phyloP scores from a whole-genome alignment of 768 basidiomycete species.

The Aureoboletus auriporus region DNA sequence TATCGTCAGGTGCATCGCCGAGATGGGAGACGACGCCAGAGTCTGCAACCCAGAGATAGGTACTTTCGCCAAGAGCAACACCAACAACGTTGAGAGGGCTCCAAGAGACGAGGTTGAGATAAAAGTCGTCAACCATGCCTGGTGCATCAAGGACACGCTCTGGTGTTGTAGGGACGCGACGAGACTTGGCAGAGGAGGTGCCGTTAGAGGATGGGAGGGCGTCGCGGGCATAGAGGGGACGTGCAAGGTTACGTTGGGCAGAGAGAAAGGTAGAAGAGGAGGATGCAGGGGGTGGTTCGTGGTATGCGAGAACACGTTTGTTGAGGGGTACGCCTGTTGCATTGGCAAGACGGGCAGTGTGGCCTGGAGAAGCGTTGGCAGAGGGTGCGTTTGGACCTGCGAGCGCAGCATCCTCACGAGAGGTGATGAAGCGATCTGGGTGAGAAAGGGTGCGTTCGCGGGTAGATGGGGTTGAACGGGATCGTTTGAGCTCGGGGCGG shows the following conservation, averaged over 20 bases:
- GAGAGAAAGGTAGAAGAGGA: conserved; percentile 73
- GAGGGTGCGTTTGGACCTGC: conserved; percentile 44
- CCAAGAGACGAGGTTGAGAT: conserved; percentile 93
- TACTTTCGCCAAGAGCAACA: conserved; percentile 81
- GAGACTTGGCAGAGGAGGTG: conserved; percentile 60
- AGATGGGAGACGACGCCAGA: conserved; percentile 79
- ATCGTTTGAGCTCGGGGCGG: conserved; percentile 60
- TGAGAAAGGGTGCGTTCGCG: conserved; percentile 32
- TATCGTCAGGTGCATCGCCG: conserved; percentile 69
- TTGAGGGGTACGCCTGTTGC: conserved; percentile 75
- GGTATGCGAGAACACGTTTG: conserved; percentile 83
- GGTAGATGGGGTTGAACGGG: conserved; percentile 67
- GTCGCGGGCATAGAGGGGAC: conserved; percentile 70
- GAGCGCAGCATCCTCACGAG: conserved; percentile 52
- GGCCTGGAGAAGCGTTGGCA: conserved; percentile 49
- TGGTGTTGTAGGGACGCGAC: conserved; percentile 82
- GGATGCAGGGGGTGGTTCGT: conserved; percentile 78
- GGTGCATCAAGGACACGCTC: conserved; percentile 96
- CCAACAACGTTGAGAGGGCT: conserved; percentile 81
- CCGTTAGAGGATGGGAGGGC: conserved; percentile 62
- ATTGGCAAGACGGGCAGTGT: conserved; percentile 72
- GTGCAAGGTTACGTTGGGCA: conserved; percentile 72
- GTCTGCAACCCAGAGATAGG: conserved; percentile 94
- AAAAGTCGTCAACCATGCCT: conserved; percentile 92
- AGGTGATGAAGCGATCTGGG: conserved; percentile 72